Base-by-base conservation (phyloP, 805 yeast species). In the Schwanniomyces polymorphus region DNA sequence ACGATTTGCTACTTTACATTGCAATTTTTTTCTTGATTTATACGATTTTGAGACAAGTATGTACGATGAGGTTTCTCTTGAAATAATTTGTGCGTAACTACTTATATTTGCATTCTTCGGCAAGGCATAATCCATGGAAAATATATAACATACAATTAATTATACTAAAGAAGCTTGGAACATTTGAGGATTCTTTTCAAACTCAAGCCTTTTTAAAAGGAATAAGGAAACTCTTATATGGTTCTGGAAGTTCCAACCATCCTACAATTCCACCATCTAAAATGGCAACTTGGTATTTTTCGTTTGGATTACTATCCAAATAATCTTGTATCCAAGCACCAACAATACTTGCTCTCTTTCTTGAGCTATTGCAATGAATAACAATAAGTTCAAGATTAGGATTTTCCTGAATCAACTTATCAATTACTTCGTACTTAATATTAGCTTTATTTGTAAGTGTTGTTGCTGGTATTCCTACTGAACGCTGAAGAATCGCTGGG, bases 201-300 rank as follows among this genome's bases (percentile, higher is more conserved):
- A 10, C 8, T 29, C 14, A 29, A n/a, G 14, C 16, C 16, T 29
- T 29, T 29, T 29, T 16, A 29, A 29, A 29, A 29, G 34, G 34
- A 12, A 29, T 12, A 29, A 29, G 34, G 14, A 29, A 29, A 11
- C 16, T 7, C 16, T 29, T 37, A 26, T 44, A 50, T 7, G 50
- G 46, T 18, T 44, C 49, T 14, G 42, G 47, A 35, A 44, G 44
- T 8, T 50, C 47, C 26, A 58, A 42, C 64, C 64, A 59, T 12
- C 57, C 60, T n/a, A 50, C 53, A 33, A 59, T 59, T 7, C 64
- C 64, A 21, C 53, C 57, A 33, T 58, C 53, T 40, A 59, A 53
- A 14, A 59, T 53, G 27, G 54, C 50, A 29, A 58, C 58, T 29
- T 53, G 45, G 18, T 55, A 50, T 27, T 47, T 45, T 2, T 50